Base-by-base conservation (phyloP, 768 basidiomycete species). In the Lactarius deliciosus region DNA sequence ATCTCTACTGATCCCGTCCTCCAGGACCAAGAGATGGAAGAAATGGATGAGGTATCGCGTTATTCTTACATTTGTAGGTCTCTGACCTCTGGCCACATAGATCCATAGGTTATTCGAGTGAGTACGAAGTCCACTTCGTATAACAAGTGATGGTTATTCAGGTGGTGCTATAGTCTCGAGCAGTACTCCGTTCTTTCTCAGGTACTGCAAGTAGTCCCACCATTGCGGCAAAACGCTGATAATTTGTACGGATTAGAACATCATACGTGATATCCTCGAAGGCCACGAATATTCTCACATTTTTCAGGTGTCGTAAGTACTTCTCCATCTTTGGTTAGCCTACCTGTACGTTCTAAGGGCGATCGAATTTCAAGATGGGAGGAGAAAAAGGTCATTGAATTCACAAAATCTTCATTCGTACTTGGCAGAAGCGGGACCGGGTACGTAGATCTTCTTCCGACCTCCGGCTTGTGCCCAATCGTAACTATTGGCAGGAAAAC, bases 371-470 rank as follows among this genome's bases (percentile, higher is more conserved):
- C 3, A 30, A 71, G 70, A 1, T 25, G 20, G 6, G 62, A 69
- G 10, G 70, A 71, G 28, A 63, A 64, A n/a, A 56, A 66, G 34
- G 60, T 71, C 6, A 34, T 69, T 5, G 70, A 69, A 53, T 63
- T 43, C 40, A 57, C 60, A 8, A 47, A 47, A 36, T 71, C 70
- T 5, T 62, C 66, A 11, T 69, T 64, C 25, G 68, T 71, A 8
- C 58, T 71, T 3, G 73, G 89, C 0, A 79, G 90, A 30, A 90
- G 89, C 71, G 90, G 90, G 3, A 91, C 90, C 0, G 90, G 89
- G 89, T 89, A 70, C 15, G 80, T 63, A 11, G 7, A 1, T 8
- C 15, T 45, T 32, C 3, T 5, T 10, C 40, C 18, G 2, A 60
- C 41, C n/a, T 56, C 20, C 28, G 36, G 36, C 36, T 20, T 20